These are phyloP conservation scores for Xylaria multiplex DNA, from an alignment of 2,329 filamentous ascomycete genomes.

Conservation along the genomic window DNA sequence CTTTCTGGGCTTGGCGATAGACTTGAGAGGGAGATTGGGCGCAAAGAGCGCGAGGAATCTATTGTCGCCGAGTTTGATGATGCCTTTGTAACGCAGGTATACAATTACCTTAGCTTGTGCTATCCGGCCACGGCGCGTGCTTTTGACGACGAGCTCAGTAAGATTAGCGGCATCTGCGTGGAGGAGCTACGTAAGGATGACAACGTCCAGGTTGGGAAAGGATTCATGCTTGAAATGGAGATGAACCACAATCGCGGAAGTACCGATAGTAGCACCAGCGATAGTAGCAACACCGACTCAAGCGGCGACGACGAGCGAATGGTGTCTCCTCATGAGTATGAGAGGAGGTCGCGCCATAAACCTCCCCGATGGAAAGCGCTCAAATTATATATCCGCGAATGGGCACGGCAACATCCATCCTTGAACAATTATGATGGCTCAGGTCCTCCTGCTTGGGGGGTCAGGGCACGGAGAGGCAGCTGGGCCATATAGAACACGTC, in stretches of 20 bases:
- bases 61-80: slow-evolving; percentile 78
- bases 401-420: slow-evolving; percentile 86
- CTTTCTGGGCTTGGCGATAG: slow-evolving; percentile 63
- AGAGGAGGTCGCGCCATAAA: slow-evolving; percentile 58
- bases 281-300: slow-evolving; percentile 42
- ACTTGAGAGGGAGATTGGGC: slow-evolving; percentile 60
- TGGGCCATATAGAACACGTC: slow-evolving; percentile 69
- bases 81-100: slow-evolving; percentile 91
- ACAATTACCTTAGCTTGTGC: slow-evolving; percentile 93
- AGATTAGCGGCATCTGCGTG: slow-evolving; percentile 77
- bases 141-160: slow-evolving; percentile 86
- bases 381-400: slow-evolving; percentile 84
- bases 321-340: slow-evolving; percentile 54
- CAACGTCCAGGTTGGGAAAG: slow-evolving; percentile 65
- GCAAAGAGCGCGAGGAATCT: slow-evolving; percentile 62
- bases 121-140: slow-evolving; percentile 86
- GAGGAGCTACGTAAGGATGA: slow-evolving; percentile 79
- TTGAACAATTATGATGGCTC: slow-evolving; percentile 70
- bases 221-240: slow-evolving; percentile 74
- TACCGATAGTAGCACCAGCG: slow-evolving; percentile 30
- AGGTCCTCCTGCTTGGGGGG: slow-evolving; percentile 73
- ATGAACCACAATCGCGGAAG: slow-evolving; percentile 37
- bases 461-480: slow-evolving; percentile 72
- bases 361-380: slow-evolving; percentile 82
- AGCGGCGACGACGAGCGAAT: slow-evolving; percentile 43